phyloP scores from a whole-genome alignment of 2,329 filamentous ascomycete species.

The Bisporella sp. region DNA sequence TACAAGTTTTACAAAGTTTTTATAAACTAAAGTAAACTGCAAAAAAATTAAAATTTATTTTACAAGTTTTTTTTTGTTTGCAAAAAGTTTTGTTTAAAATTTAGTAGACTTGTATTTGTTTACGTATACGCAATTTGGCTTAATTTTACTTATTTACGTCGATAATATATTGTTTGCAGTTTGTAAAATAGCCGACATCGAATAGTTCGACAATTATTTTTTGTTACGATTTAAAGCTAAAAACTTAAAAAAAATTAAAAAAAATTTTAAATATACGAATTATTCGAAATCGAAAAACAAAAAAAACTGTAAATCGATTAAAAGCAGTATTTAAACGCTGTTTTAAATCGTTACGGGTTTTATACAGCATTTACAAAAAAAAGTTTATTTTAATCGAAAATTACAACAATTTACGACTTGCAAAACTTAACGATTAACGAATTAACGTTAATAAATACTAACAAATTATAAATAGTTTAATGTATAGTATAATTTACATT shows the following conservation, averaged over 20 bases:
- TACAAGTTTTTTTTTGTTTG: neutral
- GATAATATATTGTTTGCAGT: conserved; percentile 3
- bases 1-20: neutral
- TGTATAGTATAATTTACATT: too few relatives aligned
- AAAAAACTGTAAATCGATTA: neutral
- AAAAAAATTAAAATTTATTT: neutral
- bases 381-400: too few relatives aligned
- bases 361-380: neutral
- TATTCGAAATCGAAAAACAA: neutral
- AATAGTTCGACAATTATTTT: neutral
- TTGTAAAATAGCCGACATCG: neutral
- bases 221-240: conserved; percentile 1
- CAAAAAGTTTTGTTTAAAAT: neutral
- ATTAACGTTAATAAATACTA: too few relatives aligned
- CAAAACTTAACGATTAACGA: too few relatives aligned
- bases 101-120: neutral
- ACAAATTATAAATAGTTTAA: too few relatives aligned
- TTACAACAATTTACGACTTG: too few relatives aligned
- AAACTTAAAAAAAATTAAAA: neutral
- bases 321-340: neutral
- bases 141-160: conserved; percentile 4
- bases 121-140: neutral
- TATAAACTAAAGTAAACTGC: neutral
- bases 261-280: conserved; percentile 1
- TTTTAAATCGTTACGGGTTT: neutral